These are phyloP conservation scores for Cercospora sojina DNA, from an alignment of 2,329 filamentous ascomycete species.

Conservation along the genomic window DNA sequence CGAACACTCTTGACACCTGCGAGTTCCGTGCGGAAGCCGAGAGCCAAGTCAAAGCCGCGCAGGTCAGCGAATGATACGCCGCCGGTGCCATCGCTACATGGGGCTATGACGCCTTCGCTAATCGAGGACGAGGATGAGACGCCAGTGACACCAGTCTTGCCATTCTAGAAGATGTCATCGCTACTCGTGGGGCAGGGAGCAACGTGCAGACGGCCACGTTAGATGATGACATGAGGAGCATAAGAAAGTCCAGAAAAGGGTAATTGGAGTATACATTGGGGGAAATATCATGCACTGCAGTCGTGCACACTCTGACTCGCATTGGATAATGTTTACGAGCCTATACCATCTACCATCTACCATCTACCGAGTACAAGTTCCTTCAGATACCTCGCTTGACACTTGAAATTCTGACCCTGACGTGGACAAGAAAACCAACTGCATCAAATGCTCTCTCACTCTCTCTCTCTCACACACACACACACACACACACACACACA, in stretches of 20 bases:
- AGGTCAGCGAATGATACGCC: neutral
- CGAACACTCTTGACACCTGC: slow-evolving; percentile 7
- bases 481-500: too few relatives aligned
- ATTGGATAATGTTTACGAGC: neutral
- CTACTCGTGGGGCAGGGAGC: neutral
- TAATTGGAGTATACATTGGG: neutral
- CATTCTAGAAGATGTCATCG: neutral
- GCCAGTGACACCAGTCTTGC: neutral
- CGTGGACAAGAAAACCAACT: neutral
- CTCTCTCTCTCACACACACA: too few relatives aligned
- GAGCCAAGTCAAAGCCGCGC: neutral
- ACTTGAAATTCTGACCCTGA: neutral
- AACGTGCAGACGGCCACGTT: neutral
- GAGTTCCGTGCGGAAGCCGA: slow-evolving; percentile 2
- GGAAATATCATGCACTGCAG: neutral
- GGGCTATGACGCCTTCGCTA: neutral
- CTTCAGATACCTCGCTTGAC: neutral
- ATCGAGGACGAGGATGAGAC: slow-evolving; percentile 1
- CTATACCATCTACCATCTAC: neutral
- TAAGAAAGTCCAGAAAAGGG: neutral
- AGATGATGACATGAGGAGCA: neutral
- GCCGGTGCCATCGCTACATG: neutral
- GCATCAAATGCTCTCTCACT: neutral
- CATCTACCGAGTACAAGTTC: neutral
- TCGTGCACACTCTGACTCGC: neutral